Conservation (phyloP, 495 filamentous ascomycete species). For the Penicillium malachiteum region DNA sequence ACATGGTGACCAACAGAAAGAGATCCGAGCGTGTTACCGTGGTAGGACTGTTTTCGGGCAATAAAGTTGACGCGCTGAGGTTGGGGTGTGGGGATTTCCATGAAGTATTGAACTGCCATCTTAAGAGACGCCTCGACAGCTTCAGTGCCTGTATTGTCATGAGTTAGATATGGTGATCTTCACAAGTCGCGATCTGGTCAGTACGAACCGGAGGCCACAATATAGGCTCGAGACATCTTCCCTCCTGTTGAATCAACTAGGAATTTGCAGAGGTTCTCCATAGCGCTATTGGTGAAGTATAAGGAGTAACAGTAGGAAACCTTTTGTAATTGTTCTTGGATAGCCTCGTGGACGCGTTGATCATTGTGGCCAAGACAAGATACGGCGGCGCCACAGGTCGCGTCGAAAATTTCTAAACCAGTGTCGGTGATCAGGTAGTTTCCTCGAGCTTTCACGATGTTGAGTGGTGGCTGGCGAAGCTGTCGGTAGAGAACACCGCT, state of each 20-base stretch:
- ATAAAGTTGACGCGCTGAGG: constrained; percentile 53
- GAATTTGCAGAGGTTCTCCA: constrained; percentile 18
- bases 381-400: constrained; percentile 33
- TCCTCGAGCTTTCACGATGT: constrained; percentile 20
- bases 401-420: constrained; percentile 55
- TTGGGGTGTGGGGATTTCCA: constrained; percentile 35
- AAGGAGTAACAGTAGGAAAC: constrained; percentile 17
- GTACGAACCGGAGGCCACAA: constrained; percentile 22
- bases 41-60: constrained; percentile 59
- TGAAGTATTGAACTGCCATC: constrained; percentile 45
- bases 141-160: constrained; percentile 44
- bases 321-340: constrained; percentile 12
- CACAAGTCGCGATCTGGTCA: not conserved
- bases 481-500: constrained; percentile 33
- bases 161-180: not conserved
- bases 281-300: constrained; percentile 16
- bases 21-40: constrained; percentile 65
- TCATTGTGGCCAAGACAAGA: constrained; percentile 33
- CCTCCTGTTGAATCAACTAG: constrained; percentile 27
- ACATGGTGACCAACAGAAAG: constrained; percentile 40
- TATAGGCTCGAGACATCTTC: constrained; percentile 24
- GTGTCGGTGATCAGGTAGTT: constrained; percentile 37
- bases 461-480: constrained; percentile 18
- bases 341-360: constrained; percentile 14
- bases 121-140: constrained; percentile 61